Evolutionary conservation across 1,284 basidiomycete genomes (phyloP), one percentile per base, ranked within the genome.

Genomic region (Phellopilus nigrolimitatus): DNA sequence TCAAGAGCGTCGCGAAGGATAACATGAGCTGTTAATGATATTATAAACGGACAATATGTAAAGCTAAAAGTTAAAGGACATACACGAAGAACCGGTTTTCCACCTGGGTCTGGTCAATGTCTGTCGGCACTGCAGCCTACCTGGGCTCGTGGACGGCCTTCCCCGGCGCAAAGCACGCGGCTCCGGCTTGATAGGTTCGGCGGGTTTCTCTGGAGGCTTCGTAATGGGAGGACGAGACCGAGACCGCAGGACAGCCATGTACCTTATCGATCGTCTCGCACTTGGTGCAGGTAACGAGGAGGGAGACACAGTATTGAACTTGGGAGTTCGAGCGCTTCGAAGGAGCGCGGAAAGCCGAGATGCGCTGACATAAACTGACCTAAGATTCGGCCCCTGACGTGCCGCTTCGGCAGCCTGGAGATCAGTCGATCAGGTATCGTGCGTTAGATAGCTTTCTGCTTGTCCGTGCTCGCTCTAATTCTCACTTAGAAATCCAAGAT

Each of bases 241-340:
- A 40, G 94, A 97, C 68, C 84, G 94, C 31, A 95, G 95, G 6
- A 97, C 94, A 0, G 89, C 94, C 9, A 90, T 97, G 82, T 98
- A 98, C 69, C 92, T 98, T 70, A 97, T 98, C 62, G 94, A 98
- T 71, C 81, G 82, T 61, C 79, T 97, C 25, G 95, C 94, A 21
- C 85, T 98, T 65, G 90, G 94, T 77, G 94, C 93, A 42, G 94
- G 94, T 63, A 97, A 97, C 69, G 95, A 98, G 71, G 97, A 98
- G 70, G 94, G 93, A 41, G 95, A 97, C 62, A 95, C 97, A 59
- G 94, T 97, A 69, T 95, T 95, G 1, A 95, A 98, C 66, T 97
- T 95, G 0, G 92, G 95, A 93, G 3, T 74, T 97, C 47, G 82
- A 89, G 61, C 83, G n/a, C n/a, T n/a, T n/a, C n/a, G n/a, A n/a